These are phyloP conservation scores for Podochytrium sp. DNA, from an alignment of 192 early-diverging fungal species.

Conservation along the genomic window DNA sequence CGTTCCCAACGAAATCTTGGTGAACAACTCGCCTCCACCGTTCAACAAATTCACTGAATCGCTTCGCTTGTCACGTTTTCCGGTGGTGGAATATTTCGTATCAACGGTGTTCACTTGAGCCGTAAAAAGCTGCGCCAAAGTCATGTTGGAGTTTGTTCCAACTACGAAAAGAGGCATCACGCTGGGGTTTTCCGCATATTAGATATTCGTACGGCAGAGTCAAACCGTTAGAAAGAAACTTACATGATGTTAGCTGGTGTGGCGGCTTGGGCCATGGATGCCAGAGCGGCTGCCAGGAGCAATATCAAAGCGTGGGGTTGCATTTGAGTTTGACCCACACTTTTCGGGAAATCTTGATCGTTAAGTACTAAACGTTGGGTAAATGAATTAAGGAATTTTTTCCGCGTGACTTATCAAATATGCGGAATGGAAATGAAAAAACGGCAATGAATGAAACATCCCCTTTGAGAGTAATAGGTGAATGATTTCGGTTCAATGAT, in stretches of 20 bases:
- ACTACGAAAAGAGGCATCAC: neutral
- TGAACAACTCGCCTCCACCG: neutral
- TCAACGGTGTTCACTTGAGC: neutral
- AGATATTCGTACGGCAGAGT: too few species aligned
- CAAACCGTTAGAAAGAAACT: neutral
- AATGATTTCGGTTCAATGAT: too few species aligned
- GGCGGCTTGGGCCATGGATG: neutral
- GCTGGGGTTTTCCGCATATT: too few species aligned
- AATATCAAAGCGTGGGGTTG: neutral
- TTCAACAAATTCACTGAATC: neutral
- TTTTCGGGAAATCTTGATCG: neutral
- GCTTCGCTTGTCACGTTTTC: neutral
- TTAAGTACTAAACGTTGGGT: neutral
- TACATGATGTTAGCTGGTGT: neutral
- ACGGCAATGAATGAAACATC: neutral
- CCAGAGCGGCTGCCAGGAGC: neutral
- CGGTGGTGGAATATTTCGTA: neutral
- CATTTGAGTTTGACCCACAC: neutral
- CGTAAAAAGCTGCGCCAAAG: neutral
- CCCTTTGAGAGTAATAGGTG: too few species aligned
- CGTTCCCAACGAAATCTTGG: conserved; percentile 1
- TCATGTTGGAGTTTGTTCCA: neutral
- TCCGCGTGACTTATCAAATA: neutral
- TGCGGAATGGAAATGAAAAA: neutral
- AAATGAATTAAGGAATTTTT: neutral